These are phyloP conservation scores for Piromyces finnis DNA, from an alignment of 192 early-diverging fungal species.

Conservation along the genomic window DNA sequence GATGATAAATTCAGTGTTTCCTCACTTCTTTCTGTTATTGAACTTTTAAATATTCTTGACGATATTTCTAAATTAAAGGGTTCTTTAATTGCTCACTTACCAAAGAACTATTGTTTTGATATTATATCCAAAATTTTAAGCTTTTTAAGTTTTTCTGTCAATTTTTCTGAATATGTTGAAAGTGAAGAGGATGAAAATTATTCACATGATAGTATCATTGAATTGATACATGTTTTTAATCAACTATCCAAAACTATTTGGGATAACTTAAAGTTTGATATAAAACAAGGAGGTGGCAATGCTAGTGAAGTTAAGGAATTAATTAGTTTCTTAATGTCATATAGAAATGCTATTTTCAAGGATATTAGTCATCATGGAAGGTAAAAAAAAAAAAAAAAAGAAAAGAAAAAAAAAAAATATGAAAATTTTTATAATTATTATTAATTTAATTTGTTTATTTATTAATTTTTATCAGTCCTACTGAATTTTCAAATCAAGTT, in stretches of 20 bases:
- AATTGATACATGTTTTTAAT: neutral
- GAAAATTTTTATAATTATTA: no score
- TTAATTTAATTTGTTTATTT: no score
- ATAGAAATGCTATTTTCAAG: neutral
- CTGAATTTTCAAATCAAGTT: neutral
- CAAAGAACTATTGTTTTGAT: neutral
- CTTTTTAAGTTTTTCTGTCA: neutral
- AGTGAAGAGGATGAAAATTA: neutral
- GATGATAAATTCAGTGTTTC: neutral
- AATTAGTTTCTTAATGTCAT: neutral
- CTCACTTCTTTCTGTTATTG: neutral
- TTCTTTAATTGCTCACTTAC: neutral
- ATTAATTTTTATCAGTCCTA: neutral
- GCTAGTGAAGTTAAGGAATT: neutral
- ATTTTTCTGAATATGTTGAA: neutral
- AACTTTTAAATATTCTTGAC: neutral
- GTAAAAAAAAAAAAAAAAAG: neutral
- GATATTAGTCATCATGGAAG: neutral
- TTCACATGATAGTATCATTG: neutral
- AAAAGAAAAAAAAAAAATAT: neutral
- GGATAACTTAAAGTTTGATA: neutral
- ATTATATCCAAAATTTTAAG: neutral
- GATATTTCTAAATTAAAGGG: neutral
- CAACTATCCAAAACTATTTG: neutral
- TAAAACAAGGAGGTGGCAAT: neutral